Base-by-base conservation (phyloP, 2,329 filamentous ascomycete genomes). In the Diaporthe citrichinensis region DNA sequence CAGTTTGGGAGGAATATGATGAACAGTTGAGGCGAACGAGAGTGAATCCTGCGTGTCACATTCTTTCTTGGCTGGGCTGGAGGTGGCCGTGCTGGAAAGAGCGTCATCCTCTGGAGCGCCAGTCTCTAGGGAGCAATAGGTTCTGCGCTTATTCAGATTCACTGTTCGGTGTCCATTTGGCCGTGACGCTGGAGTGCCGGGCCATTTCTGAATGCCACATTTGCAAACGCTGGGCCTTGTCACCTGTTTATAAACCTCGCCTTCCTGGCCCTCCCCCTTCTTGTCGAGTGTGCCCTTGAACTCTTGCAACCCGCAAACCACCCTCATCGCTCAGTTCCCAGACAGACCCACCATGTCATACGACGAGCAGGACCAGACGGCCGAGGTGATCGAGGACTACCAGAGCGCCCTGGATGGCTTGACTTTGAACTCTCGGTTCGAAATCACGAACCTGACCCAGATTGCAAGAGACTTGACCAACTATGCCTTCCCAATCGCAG, bases 381-480 rank as follows among this genome's bases (percentile, higher is more conserved):
- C 94, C 84, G 95, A 98, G 86, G 95, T 99, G 80, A 96, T 96
- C 78, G 94, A 96, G 85, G 97, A 98, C 86, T 99, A 98, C 87
- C 94, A 94, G 84, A 94, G 95, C 82, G 97, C 96, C 73, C 88
- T 99, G 83, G 94, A 98, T 86, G 96, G 98, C 85, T 89, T 99
- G 81, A 94, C 94, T 79, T 91, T 93, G 83, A 98, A 98, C 86
- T 95, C 95, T 86, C 93, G 95, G 82, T 95, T 95, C 85, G 96
- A 98, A 86, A 99, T 99, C 84, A 96, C 94, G 89, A 98, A 97
- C 86, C 87, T 99, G 86, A 99, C 97, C 77, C 92, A 98, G 84
- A 98, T 99, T 85, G 97, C 97, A 76, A 95, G 97, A 84, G 97
- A 99, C 85, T 98, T 98, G 82, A 98, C 96, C 79, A 95, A 98